Evolutionary conservation across 2,329 filamentous ascomycete species (phyloP), one percentile per base, ranked within the genome.

Genomic region (Trichoderma sp.): DNA sequence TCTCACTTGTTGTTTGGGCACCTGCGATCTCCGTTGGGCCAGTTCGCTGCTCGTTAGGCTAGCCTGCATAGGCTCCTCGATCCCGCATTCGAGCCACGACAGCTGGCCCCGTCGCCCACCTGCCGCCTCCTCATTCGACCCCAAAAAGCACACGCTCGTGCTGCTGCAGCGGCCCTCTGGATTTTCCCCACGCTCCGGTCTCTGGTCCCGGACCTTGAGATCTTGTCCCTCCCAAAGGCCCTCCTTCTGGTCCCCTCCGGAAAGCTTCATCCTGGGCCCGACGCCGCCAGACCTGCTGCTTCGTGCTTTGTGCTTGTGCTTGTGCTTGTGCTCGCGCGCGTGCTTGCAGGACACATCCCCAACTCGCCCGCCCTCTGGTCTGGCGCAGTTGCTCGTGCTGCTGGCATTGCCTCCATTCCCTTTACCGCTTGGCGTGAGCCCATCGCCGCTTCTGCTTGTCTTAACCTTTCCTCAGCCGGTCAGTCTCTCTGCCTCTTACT

Each of bases 11-110:
- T 62, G 26, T 26, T 67, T 67, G 64, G 66, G 66, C 62, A 62
- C 57, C 56, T 47, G 41, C 70, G 69, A 14, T 69, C 70, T 72
- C 71, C 68, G 70, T 73, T 72, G 68, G 71, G 70, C 70, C 71
- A 71, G 67, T 69, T 72, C 68, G 66, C 72, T 57, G 68, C 67
- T 70, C 68, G 73, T 77, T 75, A 74, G 75, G 74, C 72, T 70
- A 75, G 69, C 74, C 71, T 77, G 75, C 75, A 77, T 76, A 72
- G 71, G 68, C 70, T 76, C 70, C 72, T 69, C 69, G 71, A 74
- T 73, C 71, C 73, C 73, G 74, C 74, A 77, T 74, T 77, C 75
- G 75, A 77, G 75, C 75, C 75, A 77, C 75, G 75, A 77, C 75
- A 76, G 70, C 74, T 71, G 72, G 73, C 52, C 65, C 60, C 34